These are phyloP conservation scores for Ophiostoma sp. DNA, from an alignment of 2,329 filamentous ascomycete genomes.

Conservation along the genomic window DNA sequence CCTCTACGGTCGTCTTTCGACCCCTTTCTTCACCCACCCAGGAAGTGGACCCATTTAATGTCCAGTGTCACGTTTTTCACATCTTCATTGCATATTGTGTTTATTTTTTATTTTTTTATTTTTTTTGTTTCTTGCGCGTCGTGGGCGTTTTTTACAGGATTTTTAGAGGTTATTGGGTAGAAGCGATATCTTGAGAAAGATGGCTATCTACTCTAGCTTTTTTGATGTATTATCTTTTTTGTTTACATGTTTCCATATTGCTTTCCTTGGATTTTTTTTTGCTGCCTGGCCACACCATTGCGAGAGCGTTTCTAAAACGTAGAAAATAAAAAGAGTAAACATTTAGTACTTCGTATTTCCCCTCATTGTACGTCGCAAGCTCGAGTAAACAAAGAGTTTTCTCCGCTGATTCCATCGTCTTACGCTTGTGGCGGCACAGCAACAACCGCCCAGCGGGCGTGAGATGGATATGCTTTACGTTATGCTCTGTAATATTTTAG, in stretches of 20 bases:
- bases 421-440: constrained; percentile 15
- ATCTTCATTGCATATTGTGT: not conserved
- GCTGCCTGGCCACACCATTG: constrained; percentile 2
- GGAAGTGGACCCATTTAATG: not conserved
- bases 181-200: constrained; percentile 4
- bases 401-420: not conserved
- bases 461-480: not conserved
- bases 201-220: constrained; percentile 6
- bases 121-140: not conserved
- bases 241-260: not conserved
- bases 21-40: not conserved
- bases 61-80: not conserved
- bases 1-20: not conserved
- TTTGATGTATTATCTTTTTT: not conserved
- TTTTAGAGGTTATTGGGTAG: constrained; percentile 7
- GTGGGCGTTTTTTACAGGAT: constrained; percentile 11
- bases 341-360: not conserved
- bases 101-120: not conserved
- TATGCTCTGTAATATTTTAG: not conserved
- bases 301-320: not conserved
- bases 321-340: not conserved
- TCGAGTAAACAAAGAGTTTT: not conserved
- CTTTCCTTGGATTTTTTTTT: not conserved
- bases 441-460: constrained; percentile 1
- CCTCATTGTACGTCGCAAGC: not conserved